These are phyloP conservation scores for Letharia lupina DNA, from an alignment of 495 filamentous ascomycete genomes.

Conservation along the genomic window DNA sequence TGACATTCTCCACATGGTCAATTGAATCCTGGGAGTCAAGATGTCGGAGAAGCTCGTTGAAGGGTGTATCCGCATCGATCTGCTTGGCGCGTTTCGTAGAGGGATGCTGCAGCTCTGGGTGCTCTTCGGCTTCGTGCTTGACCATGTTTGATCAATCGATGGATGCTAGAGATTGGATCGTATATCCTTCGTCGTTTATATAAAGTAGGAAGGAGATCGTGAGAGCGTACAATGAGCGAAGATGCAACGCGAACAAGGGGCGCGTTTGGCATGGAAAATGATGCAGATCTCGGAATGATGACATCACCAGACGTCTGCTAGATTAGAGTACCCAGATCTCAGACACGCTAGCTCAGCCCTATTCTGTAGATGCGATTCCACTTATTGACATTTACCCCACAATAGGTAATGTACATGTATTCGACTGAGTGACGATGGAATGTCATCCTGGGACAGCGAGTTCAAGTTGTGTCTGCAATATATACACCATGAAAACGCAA, in stretches of 20 bases:
- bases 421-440: no score
- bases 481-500: no score
- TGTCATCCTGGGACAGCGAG: no score
- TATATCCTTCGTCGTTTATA: no score
- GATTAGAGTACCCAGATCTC: not conserved
- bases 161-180: no score
- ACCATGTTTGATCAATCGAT: slow-evolving; percentile 15
- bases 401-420: no score
- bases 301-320: slow-evolving; percentile 2
- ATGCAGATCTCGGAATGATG: no score
- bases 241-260: not conserved
- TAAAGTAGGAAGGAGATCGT: no score
- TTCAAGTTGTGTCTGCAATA: no score
- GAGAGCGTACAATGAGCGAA: no score
- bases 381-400: no score
- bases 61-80: slow-evolving; percentile 33
- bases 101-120: slow-evolving; percentile 33
- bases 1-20: slow-evolving; percentile 25
- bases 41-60: slow-evolving; percentile 23
- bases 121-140: slow-evolving; percentile 25
- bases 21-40: slow-evolving; percentile 27
- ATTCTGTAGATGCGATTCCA: not conserved
- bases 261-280: not conserved
- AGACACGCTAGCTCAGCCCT: slow-evolving; percentile 6
- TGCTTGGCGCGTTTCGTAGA: slow-evolving; percentile 39